A percentile compares a stretch with the other conserved stretches of the same genome.
Evolutionary conservation across 208 protist species (phyloP).

Genomic region (Lotmaria passim): DNA sequence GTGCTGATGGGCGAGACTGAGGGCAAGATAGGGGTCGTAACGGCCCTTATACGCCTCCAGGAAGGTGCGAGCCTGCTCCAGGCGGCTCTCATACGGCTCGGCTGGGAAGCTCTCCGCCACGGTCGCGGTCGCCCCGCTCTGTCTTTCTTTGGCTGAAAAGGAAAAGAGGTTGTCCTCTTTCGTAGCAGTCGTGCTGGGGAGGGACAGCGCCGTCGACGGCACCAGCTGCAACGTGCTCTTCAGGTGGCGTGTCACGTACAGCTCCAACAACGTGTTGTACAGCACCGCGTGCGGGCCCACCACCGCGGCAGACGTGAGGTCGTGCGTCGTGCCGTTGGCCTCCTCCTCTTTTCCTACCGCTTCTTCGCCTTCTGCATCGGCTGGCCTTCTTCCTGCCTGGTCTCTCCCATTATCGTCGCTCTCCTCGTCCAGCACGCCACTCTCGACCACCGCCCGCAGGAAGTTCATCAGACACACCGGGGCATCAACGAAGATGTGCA

Average conservation of each 20-base stretch:
- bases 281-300: conserved; percentile 17
- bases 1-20: conserved; percentile 90
- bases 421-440: conserved; percentile 53
- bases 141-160: neutral
- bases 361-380: no score
- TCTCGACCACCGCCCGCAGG: conserved; percentile 87
- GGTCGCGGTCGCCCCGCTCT: neutral
- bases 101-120: conserved; percentile 37
- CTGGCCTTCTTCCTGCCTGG: conserved; percentile 9
- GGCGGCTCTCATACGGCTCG: conserved; percentile 51
- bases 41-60: conserved; percentile 56
- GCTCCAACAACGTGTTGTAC: conserved; percentile 96
- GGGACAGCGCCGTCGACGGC: neutral
- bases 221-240: conserved; percentile 19
- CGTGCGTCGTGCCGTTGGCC: neutral
- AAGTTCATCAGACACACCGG: conserved; percentile 90
- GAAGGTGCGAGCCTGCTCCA: conserved; percentile 65
- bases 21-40: conserved; percentile 93
- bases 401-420: conserved; percentile 14
- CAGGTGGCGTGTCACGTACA: conserved; percentile 90
- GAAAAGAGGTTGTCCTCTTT: neutral
- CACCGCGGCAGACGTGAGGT: conserved; percentile 15
- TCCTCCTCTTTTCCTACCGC: neutral
- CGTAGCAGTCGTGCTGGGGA: neutral
- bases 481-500: conserved; percentile 93